Evolutionary conservation across 345 rosid genomes (phyloP), one percentile per base, ranked within the genome.

Genomic region (Eucalyptus tenuipes): DNA sequence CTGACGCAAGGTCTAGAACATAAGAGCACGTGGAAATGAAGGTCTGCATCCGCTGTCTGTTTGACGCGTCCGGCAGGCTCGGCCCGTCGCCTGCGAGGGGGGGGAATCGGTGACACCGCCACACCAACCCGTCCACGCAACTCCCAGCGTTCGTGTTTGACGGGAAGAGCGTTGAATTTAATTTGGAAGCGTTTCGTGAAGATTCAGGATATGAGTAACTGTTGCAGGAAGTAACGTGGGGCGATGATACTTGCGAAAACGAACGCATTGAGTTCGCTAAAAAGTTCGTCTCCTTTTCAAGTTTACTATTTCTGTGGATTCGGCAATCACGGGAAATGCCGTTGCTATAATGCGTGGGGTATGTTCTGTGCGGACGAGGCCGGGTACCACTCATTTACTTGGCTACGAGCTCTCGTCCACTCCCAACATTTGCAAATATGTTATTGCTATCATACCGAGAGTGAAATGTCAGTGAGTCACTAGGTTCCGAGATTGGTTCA

Each of bases 271-370:
- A 9, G 45, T 18, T 71, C 25, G 2, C 81, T 37, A 3, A 17
- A 66, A 9, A 18, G 7, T 8, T 18, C 68, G 42, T 71, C 40
- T 37, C 27, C 81, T 37, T 33, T 37, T 10, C 4, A 6, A 71
- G 82, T 71, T 37, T 37, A 3, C 45, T 18, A 6, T 45, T 20
- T 5, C 57, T 52, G 45, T 18, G 6, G 40, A 17, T 33, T 71
- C 13, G 13, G 44, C 44, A 31, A 33, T 33, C 22, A 5, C 44
- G 13, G 44, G 13, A 33, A 17, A 33, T 71, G 5, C 25, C 42
- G 13, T 33, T 8, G 7, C 25, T n/a, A 31, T 14, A n/a, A 15
- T n/a, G 40, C 33, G 10, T 15, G 18, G 79, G 22, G 0, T 52
- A 52, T 52, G 57, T 4, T 31, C 8, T 64, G 10, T 64, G 68